Conservation (phyloP, 106 monocot species). For the Phalaenopsis aphrodite region DNA sequence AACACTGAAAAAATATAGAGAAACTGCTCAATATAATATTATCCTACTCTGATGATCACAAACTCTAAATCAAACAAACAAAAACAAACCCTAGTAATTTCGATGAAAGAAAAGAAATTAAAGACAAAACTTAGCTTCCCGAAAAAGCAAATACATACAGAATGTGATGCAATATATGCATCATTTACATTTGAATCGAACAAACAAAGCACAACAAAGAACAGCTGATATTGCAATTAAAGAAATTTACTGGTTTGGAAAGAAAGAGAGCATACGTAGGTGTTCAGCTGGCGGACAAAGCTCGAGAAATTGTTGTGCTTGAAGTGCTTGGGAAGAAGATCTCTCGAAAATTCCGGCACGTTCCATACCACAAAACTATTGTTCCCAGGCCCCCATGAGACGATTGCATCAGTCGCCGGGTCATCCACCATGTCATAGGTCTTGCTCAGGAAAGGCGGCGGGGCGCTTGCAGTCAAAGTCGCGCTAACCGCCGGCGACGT, state of each 20-base stretch:
- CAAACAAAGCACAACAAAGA: background rate
- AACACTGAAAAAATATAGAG: too few relatives aligned
- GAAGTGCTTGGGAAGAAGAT: conserved; percentile 56
- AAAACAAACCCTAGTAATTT: background rate
- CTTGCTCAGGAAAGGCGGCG: conserved; percentile 45
- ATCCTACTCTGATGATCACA: too few relatives aligned
- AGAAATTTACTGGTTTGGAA: background rate
- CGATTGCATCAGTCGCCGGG: conserved; percentile 28
- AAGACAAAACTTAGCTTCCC: background rate
- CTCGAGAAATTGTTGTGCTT: conserved; percentile 69
- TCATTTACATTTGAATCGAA: background rate
- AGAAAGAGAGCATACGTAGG: conserved; percentile 26
- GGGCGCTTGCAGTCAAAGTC: background rate
- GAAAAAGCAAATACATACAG: background rate
- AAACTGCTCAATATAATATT: too few relatives aligned
- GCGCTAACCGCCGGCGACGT: background rate
- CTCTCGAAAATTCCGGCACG: conserved; percentile 37
- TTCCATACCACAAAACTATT: conserved; percentile 54
- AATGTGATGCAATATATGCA: background rate
- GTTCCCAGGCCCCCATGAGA: conserved; percentile 36
- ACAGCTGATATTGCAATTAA: background rate
- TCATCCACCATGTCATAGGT: conserved; percentile 45
- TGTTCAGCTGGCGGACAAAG: conserved; percentile 61
- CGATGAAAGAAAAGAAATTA: background rate
- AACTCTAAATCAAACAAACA: background rate